Evolutionary conservation across 2,329 filamentous ascomycete species (phyloP).

Genomic region (Huntiella moniliformis): DNA sequence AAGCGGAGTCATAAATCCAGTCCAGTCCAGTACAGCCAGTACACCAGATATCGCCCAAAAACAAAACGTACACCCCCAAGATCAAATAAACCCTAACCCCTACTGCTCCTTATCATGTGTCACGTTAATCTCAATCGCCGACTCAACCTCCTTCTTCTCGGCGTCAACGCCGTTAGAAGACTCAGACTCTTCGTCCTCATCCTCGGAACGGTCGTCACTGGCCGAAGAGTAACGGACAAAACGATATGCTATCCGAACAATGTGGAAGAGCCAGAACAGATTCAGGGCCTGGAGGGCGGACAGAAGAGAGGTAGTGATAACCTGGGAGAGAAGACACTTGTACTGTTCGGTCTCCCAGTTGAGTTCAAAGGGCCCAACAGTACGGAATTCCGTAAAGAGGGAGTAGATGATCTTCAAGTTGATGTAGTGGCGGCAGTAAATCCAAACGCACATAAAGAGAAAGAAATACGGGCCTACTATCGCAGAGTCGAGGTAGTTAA

Average conservation of each 20-base stretch:
- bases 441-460: conserved; percentile 66
- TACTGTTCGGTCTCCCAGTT: conserved; percentile 62
- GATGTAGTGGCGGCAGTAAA: conserved; percentile 75
- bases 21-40: neutral
- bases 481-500: conserved; percentile 73
- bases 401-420: conserved; percentile 62
- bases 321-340: conserved; percentile 53
- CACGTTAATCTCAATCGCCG: conserved; percentile 11
- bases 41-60: no score
- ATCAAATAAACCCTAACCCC: neutral
- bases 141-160: conserved; percentile 14
- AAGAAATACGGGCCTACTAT: conserved; percentile 72
- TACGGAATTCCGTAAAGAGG: conserved; percentile 56
- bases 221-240: conserved; percentile 42
- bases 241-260: conserved; percentile 54
- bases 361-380: conserved; percentile 54
- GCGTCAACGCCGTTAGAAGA: conserved; percentile 21
- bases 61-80: no score
- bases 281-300: conserved; percentile 55
- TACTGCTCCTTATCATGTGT: conserved; percentile 1
- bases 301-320: conserved; percentile 47
- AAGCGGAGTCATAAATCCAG: neutral
- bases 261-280: conserved; percentile 66
- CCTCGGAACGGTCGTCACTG: conserved; percentile 55
- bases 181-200: conserved; percentile 39